Evolutionary conservation across 2,329 filamentous ascomycete species (phyloP).

Genomic region (Hypocreales sp.): DNA sequence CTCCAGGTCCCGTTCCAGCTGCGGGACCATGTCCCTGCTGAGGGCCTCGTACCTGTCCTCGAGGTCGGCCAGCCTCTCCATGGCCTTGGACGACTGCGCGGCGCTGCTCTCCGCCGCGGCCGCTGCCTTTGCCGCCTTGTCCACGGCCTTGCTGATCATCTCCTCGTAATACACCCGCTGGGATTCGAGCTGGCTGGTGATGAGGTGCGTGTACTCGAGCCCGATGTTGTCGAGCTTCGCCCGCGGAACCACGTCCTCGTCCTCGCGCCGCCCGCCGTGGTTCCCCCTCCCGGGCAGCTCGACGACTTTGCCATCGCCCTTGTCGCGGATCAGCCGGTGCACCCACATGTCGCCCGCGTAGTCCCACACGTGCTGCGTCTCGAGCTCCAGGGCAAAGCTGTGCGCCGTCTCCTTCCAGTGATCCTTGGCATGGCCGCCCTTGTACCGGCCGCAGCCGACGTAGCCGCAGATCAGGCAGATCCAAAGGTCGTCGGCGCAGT

Average conservation of each 20-base stretch:
- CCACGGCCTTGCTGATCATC: conserved; percentile 71
- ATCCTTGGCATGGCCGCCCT: conserved; percentile 81
- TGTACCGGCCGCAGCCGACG: conserved; percentile 88
- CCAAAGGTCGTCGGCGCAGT: conserved; percentile 73
- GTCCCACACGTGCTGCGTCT: conserved; percentile 94
- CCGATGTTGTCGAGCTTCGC: conserved; percentile 63
- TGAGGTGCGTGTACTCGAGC: conserved; percentile 84
- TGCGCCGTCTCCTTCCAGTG: conserved; percentile 86
- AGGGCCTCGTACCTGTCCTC: conserved; percentile 30
- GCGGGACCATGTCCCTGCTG: conserved; percentile 39
- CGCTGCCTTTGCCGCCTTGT: conserved; percentile 69
- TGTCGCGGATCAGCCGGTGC: conserved; percentile 85
- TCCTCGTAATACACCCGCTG: conserved; percentile 93
- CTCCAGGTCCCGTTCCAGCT: conserved; percentile 57
- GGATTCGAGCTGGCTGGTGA: conserved; percentile 83
- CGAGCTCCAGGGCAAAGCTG: conserved; percentile 82
- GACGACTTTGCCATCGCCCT: conserved; percentile 81
- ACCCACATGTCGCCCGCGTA: conserved; percentile 94
- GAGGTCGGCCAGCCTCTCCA: conserved; percentile 34
- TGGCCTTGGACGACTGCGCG: conserved; percentile 29
- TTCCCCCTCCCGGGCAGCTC: conserved; percentile 55
- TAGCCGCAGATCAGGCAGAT: conserved; percentile 89
- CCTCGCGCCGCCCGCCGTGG: conserved; percentile 18
- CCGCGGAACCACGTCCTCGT: conserved; percentile 55
- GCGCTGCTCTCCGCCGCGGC: conserved; percentile 49